These are phyloP conservation scores for Fusarium sp. DNA, from an alignment of 2,329 filamentous ascomycete species.

Conservation along the genomic window DNA sequence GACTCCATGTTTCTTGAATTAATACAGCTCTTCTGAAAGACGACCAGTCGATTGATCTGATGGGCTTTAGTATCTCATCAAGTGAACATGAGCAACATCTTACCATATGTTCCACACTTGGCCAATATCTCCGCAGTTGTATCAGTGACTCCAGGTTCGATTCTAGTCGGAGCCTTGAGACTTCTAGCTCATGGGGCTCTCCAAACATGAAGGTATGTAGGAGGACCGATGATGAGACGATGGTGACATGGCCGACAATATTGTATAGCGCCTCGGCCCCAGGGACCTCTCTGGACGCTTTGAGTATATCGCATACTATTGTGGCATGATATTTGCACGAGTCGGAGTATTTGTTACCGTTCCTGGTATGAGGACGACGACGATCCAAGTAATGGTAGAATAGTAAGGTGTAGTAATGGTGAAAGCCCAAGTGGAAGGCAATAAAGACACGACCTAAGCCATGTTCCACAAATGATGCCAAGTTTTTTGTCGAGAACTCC, in stretches of 20 bases:
- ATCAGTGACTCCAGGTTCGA: constrained; percentile 51
- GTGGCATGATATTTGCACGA: constrained; percentile 50
- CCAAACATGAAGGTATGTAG: constrained; percentile 53
- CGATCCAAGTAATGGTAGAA: constrained; percentile 53
- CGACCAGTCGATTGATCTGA: constrained; percentile 51
- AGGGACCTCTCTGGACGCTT: constrained; percentile 41
- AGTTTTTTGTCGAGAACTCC: constrained; percentile 46
- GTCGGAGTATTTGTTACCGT: constrained; percentile 48
- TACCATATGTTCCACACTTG: constrained; percentile 53
- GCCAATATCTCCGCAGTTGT: constrained; percentile 50
- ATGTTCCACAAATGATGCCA: constrained; percentile 39
- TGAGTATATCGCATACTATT: constrained; percentile 49
- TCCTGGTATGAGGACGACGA: constrained; percentile 45
- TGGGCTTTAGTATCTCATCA: background rate
- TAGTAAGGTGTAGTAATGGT: constrained; percentile 52
- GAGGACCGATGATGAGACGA: constrained; percentile 53
- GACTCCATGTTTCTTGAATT: constrained; percentile 46
- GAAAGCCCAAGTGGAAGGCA: constrained; percentile 52
- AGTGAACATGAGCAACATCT: accelerated
- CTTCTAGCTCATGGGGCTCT: constrained; percentile 48
- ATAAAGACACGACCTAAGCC: constrained; percentile 51
- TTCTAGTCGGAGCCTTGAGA: constrained; percentile 44
- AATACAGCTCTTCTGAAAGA: constrained; percentile 52
- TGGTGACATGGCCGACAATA: constrained; percentile 52
- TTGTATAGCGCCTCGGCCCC: constrained; percentile 50